Percentiles rank a stretch among this genome's conserved stretches.
These are phyloP conservation scores for Penicillium atrosanguineum DNA, from an alignment of 495 filamentous ascomycete species.

Conservation along the genomic window DNA sequence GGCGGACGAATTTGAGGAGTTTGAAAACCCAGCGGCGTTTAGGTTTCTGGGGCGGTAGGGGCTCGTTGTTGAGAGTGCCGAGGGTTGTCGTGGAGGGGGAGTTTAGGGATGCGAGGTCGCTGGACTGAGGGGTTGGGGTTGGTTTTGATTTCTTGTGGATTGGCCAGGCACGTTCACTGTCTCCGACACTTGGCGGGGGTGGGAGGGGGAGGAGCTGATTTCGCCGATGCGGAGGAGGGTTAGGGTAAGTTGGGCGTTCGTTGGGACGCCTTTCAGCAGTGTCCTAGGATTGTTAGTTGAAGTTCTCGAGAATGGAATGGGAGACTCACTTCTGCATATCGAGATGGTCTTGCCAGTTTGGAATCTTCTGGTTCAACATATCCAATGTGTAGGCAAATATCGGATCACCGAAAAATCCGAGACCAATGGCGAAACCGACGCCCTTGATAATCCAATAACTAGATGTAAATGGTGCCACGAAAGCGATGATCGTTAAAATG, in stretches of 20 bases:
- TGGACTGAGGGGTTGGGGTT: constrained; percentile 8
- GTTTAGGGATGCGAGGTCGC: constrained; percentile 18
- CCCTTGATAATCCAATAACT: constrained; percentile 75
- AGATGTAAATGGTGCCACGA: constrained; percentile 59
- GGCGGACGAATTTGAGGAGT: constrained; percentile 66
- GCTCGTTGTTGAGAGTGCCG: not conserved
- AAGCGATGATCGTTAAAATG: constrained; percentile 56
- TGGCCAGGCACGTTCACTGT: constrained; percentile 21
- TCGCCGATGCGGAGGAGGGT: constrained; percentile 85
- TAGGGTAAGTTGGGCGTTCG: constrained; percentile 81
- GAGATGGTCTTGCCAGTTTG: constrained; percentile 72
- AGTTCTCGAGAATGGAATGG: too few species aligned
- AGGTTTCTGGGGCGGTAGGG: constrained; percentile 18
- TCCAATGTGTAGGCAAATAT: constrained; percentile 56
- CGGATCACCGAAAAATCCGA: constrained; percentile 81
- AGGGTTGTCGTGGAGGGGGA: not conserved
- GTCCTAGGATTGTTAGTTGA: constrained; percentile 47
- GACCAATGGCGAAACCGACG: constrained; percentile 61
- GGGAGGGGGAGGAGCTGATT: constrained; percentile 79
- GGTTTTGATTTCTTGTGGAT: constrained; percentile 37
- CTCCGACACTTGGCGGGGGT: constrained; percentile 60
- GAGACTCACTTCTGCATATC: constrained; percentile 61
- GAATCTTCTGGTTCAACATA: constrained; percentile 64
- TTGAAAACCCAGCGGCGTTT: constrained; percentile 50
- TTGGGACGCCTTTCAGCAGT: constrained; percentile 79